Conservation (phyloP, 2,329 filamentous ascomycete species). For the Fusarium papillatum region DNA sequence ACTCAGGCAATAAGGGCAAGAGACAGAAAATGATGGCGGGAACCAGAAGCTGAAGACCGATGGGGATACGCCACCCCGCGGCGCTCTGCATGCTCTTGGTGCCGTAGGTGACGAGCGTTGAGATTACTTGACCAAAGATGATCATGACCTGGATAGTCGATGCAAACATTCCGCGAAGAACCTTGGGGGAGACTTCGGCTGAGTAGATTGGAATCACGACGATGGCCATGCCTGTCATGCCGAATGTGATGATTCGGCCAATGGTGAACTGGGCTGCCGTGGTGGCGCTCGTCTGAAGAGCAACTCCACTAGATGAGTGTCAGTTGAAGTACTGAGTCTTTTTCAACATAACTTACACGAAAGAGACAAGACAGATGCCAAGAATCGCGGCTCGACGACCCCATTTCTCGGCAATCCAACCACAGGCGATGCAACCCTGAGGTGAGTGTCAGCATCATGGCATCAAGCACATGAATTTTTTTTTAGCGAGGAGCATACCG, state of each 20-base stretch:
- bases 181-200: conserved; percentile 43
- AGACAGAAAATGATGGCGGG: conserved; percentile 52
- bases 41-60: conserved; percentile 58
- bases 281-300: conserved; percentile 45
- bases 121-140: conserved; percentile 41
- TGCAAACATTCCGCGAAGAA: conserved; percentile 44
- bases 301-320: conserved; percentile 20
- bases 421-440: conserved; percentile 14
- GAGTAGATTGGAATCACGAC: conserved; percentile 49
- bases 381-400: conserved; percentile 44
- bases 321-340: background rate
- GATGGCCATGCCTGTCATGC: conserved; percentile 49
- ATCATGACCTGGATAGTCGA: conserved; percentile 48
- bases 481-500: conserved; percentile 5
- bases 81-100: conserved; percentile 39
- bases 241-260: conserved; percentile 46
- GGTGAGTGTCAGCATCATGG: background rate
- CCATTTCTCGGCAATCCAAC: conserved; percentile 42
- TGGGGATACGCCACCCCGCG: conserved; percentile 58
- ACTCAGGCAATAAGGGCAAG: conserved; percentile 57
- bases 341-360: background rate
- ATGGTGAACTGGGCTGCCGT: conserved; percentile 47
- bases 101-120: conserved; percentile 43
- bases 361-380: conserved; percentile 29
- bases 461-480: background rate